A percentile compares a stretch with the other conserved stretches of the same genome.
Evolutionary conservation across 371 early-diverging fungal genomes (phyloP).

Genomic region (Rhizopus microsporus): DNA sequence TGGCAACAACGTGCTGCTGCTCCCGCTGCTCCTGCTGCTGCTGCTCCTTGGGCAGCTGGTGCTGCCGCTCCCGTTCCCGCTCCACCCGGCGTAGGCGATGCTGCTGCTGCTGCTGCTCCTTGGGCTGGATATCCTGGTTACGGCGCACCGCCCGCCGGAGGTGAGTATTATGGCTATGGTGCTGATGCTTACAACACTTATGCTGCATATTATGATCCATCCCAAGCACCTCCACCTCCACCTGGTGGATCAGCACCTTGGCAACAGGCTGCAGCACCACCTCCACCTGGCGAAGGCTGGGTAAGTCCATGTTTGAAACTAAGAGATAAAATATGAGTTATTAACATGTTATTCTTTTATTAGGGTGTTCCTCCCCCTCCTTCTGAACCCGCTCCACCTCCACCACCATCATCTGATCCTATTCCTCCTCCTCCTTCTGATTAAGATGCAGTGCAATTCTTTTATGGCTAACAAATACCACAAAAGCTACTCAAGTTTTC

Average conservation of each 20-base stretch:
- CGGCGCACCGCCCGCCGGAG: constrained; percentile 17
- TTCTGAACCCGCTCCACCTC: constrained; percentile 45
- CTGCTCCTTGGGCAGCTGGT: constrained; percentile 21
- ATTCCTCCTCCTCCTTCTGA: constrained; percentile 26
- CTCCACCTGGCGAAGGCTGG: constrained; percentile 25
- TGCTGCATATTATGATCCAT: constrained; percentile 27
- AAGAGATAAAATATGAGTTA: neutral
- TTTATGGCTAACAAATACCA: neutral
- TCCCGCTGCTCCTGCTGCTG: constrained; percentile 25
- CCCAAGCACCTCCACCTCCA: constrained; percentile 38
- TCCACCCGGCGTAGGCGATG: constrained; percentile 4
- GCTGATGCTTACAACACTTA: constrained; percentile 26
- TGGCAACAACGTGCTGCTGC: constrained; percentile 33
- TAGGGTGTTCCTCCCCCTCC: constrained; percentile 37
- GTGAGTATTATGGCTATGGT: constrained; percentile 37
- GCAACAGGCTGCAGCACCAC: constrained; percentile 31
- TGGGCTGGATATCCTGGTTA: constrained; percentile 28
- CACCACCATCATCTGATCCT: constrained; percentile 34
- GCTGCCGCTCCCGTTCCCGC: constrained; percentile 11
- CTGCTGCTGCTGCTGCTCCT: constrained; percentile 31
- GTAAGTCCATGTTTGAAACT: constrained; percentile 11
- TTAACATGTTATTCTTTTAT: neutral
- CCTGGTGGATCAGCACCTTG: constrained; percentile 28
- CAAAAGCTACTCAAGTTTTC: too few species aligned
- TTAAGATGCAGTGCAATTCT: too few species aligned